Evolutionary conservation across 2,329 filamentous ascomycete species (phyloP).

Genomic region (Ophiostoma australiae): DNA sequence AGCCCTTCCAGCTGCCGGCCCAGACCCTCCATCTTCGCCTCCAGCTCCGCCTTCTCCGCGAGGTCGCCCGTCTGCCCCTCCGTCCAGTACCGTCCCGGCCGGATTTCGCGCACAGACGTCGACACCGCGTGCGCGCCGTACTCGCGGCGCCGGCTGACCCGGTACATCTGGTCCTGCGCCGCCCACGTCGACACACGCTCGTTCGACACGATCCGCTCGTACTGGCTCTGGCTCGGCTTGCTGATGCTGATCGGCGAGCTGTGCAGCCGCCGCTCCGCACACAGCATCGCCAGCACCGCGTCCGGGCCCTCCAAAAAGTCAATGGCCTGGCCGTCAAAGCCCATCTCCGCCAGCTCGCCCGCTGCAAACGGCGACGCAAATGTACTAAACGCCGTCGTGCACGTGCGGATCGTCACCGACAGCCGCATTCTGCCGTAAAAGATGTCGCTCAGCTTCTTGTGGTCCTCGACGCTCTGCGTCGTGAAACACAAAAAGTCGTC

Average conservation of each 20-base stretch:
- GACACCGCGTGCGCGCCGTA: slow-evolving; percentile 72
- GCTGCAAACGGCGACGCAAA: slow-evolving; percentile 52
- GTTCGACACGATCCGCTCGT: slow-evolving; percentile 56
- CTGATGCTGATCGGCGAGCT: slow-evolving; percentile 58
- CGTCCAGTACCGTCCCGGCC: slow-evolving; percentile 64
- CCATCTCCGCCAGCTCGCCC: slow-evolving; percentile 53
- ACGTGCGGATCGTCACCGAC: slow-evolving; percentile 66
- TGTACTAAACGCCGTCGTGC: slow-evolving; percentile 47
- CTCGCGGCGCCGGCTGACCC: slow-evolving; percentile 66
- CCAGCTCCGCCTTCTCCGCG: slow-evolving; percentile 57
- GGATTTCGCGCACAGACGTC: slow-evolving; percentile 59
- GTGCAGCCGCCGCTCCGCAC: slow-evolving; percentile 65
- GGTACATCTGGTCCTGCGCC: slow-evolving; percentile 59
- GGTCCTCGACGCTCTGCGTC: slow-evolving; percentile 69
- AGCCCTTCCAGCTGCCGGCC: slow-evolving; percentile 36
- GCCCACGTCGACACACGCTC: slow-evolving; percentile 63
- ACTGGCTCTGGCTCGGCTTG: slow-evolving; percentile 63
- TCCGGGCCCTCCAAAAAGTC: slow-evolving; percentile 77
- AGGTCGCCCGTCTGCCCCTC: slow-evolving; percentile 65
- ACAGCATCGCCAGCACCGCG: slow-evolving; percentile 82
- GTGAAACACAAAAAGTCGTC: slow-evolving; percentile 66
- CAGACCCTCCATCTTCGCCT: slow-evolving; percentile 47
- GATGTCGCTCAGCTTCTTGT: slow-evolving; percentile 62
- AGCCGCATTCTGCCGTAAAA: slow-evolving; percentile 61
- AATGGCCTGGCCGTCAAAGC: slow-evolving; percentile 74